Base-by-base conservation (phyloP, 1,284 basidiomycete genomes). In the Phlebopus sp. region DNA sequence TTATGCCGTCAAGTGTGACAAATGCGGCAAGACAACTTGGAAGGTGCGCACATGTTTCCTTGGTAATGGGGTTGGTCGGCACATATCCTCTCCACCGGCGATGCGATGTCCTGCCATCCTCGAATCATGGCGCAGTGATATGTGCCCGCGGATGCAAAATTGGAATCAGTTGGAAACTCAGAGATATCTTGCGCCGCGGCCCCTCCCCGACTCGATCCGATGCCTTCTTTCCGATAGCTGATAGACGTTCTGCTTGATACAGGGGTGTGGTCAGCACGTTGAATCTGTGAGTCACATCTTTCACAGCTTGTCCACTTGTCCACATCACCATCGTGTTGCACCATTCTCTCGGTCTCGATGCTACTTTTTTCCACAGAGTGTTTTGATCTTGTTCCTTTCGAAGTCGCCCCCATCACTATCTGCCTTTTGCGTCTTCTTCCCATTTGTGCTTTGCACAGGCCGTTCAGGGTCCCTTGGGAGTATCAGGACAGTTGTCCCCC, bases 1-100 rank as follows among this genome's bases (percentile, higher is more conserved):
- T 69, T 77, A 67, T 60, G 58, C 67, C 48, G 80, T 82, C 46
- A 74, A 74, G 53, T 89, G 86, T 68, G 68, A 66, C 46, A 73
- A 67, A 49, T 89, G 86, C 65, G 75, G 76, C 42, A 89, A 88
- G 74, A 81, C 71, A 19, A 87, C 82, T n/a, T 90, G 86, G 86
- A 74, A 66, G 71, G 87, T 88, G 62, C 60, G 78, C 67, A 53
- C 51, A 40, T 38, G 53, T 60, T 51, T 47, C 54, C 60, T 56
- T 64, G 59, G 52, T 27, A 50, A 60, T 66, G 44, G 46, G 35
- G 48, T 40, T 9, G 51, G 54, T n/a, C n/a, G n/a, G n/a, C n/a
- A n/a, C n/a, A n/a, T n/a, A n/a, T n/a, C n/a, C n/a, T n/a, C n/a
- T 50, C 39, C 49, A 42, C 13, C 42, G 43, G 14, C 5, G 21